phyloP scores from a whole-genome alignment of 176 grass and related monocot genomes.

The Raddia guianensis region DNA sequence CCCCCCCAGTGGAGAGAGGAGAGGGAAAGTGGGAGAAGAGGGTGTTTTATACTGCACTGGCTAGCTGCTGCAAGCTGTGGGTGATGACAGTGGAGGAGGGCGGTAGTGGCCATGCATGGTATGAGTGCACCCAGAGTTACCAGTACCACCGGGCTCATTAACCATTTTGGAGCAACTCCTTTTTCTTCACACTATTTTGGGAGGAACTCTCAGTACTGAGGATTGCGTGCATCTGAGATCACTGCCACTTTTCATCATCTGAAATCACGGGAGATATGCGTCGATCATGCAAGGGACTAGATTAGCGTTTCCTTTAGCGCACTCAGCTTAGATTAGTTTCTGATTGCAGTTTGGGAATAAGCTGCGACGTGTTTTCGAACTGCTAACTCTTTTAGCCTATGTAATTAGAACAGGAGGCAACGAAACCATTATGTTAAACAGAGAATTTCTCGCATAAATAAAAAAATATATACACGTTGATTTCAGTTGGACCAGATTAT shows the following conservation, averaged over 20 bases:
- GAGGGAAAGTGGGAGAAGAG: conserved; percentile 19
- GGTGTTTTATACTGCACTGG: conserved; percentile 44
- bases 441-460: too few relatives aligned
- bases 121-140: not conserved
- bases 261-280: not conserved
- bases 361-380: not conserved
- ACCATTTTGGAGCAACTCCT: not conserved
- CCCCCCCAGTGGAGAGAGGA: conserved; percentile 39
- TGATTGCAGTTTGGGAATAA: not conserved
- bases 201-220: not conserved
- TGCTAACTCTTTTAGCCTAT: not conserved
- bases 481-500: too few relatives aligned
- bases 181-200: too few relatives aligned
- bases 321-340: not conserved
- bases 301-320: too few relatives aligned
- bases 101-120: not conserved
- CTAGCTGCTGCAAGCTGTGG: not conserved
- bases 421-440: too few relatives aligned
- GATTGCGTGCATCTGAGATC: not conserved
- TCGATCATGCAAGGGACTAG: not conserved
- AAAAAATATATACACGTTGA: too few relatives aligned
- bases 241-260: not conserved
- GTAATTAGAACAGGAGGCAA: too few relatives aligned
- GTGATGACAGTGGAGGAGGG: not conserved
- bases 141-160: not conserved